Percentiles rank a stretch among this genome's conserved stretches.
phyloP scores from a whole-genome alignment of 83 land plant genomes.

The Isoetes engelmannii region DNA sequence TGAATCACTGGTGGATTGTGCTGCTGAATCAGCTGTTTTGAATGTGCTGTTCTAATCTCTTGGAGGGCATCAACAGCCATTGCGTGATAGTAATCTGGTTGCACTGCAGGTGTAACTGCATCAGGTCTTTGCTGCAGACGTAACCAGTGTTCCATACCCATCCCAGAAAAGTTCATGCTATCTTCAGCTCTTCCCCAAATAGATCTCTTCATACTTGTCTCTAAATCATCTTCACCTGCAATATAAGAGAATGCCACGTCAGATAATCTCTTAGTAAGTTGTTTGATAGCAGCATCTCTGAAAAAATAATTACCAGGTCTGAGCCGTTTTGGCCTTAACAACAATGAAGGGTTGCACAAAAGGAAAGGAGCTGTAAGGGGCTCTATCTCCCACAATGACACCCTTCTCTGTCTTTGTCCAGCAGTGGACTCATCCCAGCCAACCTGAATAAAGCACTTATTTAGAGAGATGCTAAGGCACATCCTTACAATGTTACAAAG shows the following conservation, averaged over 20 bases:
- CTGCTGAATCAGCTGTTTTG: constrained; percentile 2
- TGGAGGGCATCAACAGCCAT: constrained; percentile 9
- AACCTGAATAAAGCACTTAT: not conserved
- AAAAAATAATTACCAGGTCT: not conserved
- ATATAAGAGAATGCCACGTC: too few relatives aligned
- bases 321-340: constrained; percentile 1
- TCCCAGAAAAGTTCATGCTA: not conserved
- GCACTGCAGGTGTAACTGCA: not conserved
- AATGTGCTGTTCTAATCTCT: constrained; percentile 1
- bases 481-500: not conserved
- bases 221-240: constrained; percentile 8
- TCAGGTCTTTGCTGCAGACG: constrained; percentile 11
- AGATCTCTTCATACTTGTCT: not conserved
- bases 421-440: constrained; percentile 17
- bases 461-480: not conserved
- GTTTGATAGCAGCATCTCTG: not conserved
- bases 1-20: not conserved
- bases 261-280: not conserved
- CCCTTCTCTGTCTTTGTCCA: constrained; percentile 9
- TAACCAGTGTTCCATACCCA: constrained; percentile 12
- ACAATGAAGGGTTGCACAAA: constrained; percentile 2
- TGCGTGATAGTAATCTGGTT: constrained; percentile 3
- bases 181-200: not conserved
- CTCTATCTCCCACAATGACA: constrained; percentile 16
- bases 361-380: constrained; percentile 4